Base-by-base conservation (phyloP, 352 stramenopile genomes). In the Phytophthora idaei region DNA sequence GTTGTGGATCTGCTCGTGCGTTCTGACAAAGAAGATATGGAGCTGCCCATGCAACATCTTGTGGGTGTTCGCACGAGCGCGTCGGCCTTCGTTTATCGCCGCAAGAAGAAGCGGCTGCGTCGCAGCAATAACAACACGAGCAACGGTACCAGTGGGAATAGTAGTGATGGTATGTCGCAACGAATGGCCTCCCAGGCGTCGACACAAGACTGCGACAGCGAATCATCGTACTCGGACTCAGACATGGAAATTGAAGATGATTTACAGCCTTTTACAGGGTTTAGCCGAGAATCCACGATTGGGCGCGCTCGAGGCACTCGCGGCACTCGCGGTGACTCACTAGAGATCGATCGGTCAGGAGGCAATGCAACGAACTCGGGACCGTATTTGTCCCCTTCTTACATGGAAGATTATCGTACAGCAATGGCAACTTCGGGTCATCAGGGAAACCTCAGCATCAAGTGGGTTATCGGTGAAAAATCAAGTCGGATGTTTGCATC, bases 381-480 rank as follows among this genome's bases (percentile, higher is more conserved):
- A 1, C 55, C 51, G 27, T 72, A 67, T 50, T 52, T 73, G 37
- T 63, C 64, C 28, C 56, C 61, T 37, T 64, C 77, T n/a, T 78
- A 84, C 65, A 73, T 84, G 69, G 74, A 81, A 48, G 73, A 79
- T 54, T 85, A 88, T 70, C 71, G 69, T 31, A 32, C 73, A 54
- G 66, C 59, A 50, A 77, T 90, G 61, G 70, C 64, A 14, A 64
- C 70, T 56, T 73, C 70, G 7, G 76, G 76, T 1, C 69, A 90
- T 56, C 78, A 81, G 48, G 85, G 85, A 48, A 87, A 88, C 53
- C 61, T 90, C 21, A 88, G 80, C 42, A 79, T 93, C 56, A 90
- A 91, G 57, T 90, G 81, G 78, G 74, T 88, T 45, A 74, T 90
- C 6, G 81, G 74, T 28, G 85, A 93, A 48, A 85, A 87, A 32